Conservation (phyloP, 495 filamentous ascomycete species). For the Astrothelium macrocarpum region DNA sequence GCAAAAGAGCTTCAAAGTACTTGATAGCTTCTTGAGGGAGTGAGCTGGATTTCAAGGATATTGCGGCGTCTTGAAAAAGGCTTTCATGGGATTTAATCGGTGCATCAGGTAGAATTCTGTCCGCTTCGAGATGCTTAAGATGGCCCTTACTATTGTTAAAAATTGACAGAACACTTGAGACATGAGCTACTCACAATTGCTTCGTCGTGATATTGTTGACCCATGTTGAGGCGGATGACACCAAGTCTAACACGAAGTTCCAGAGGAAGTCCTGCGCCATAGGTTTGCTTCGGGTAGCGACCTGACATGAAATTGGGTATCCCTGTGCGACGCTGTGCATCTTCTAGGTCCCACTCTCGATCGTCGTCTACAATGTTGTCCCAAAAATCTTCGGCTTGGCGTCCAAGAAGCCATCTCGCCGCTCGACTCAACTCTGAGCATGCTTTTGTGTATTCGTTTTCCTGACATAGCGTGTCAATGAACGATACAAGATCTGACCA, state of each 20-base stretch:
- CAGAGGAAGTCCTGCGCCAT: conserved; percentile 64
- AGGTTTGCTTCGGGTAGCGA: conserved; percentile 47
- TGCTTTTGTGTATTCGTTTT: conserved; percentile 40
- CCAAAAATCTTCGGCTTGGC: conserved; percentile 68
- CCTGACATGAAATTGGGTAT: conserved; percentile 46
- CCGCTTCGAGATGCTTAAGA: conserved; percentile 56
- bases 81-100: conserved; percentile 57
- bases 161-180: neutral
- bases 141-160: conserved; percentile 39
- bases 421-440: conserved; percentile 56
- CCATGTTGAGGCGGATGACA: conserved; percentile 62
- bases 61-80: conserved; percentile 64
- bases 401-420: conserved; percentile 72
- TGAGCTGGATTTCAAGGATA: conserved; percentile 50
- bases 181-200: conserved; percentile 51
- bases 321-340: conserved; percentile 54
- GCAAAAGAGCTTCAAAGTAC: conserved; percentile 62
- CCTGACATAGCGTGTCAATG: conserved; percentile 59
- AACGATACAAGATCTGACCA: conserved; percentile 84
- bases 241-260: conserved; percentile 84
- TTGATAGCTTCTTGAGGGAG: conserved; percentile 54
- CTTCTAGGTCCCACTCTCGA: conserved; percentile 77
- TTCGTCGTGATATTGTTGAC: conserved; percentile 53
- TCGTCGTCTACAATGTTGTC: conserved; percentile 68
- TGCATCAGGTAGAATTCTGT: conserved; percentile 38